Evolutionary conservation across 768 basidiomycete species (phyloP), one percentile per base, ranked within the genome.

Genomic region (Xerocomellus amylosporus): DNA sequence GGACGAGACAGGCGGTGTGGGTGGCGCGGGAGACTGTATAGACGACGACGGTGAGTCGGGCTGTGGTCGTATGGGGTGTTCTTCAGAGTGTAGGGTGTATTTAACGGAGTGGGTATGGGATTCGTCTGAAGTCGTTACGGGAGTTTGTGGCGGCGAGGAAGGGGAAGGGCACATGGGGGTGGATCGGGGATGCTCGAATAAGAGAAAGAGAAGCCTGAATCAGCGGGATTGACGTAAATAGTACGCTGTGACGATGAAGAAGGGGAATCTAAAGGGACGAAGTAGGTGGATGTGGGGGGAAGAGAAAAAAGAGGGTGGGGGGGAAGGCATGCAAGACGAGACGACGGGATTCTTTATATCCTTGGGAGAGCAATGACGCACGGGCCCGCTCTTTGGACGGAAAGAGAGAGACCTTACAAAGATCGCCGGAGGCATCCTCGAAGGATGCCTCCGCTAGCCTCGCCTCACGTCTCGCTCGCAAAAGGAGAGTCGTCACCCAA

Each of bases 81-180:
- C 47, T 55, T n/a, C 37, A 46, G 58, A 37, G 33, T 46, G 51
- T 30, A 22, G 4, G 8, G 56, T 38, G 26, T 55, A 59, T 48
- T 46, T 44, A 55, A 54, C 43, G 47, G 49, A 48, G 47, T 24
- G 39, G 45, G 55, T 50, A 40, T 47, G 39, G 14, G 48, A 48
- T 54, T 55, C 53, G 54, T 60, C 60, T 38, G 49, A 39, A 34
- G 46, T 64, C 54, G 56, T 59, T 38, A 61, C 59, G 61, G 60
- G 55, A 46, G 61, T 44, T 55, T 64, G 69, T 53, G 64, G 54
- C 48, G 66, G 65, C 39, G 59, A 58, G 57, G 63, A 67, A 53
- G 57, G 31, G 45, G 63, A 61, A 56, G 50, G 34, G 43, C 44
- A 53, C 71, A 72, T 72, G 56, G 54, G 26, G 59, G 64, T 38